A percentile compares a stretch with the other conserved stretches of the same genome.
These are phyloP conservation scores for Daldinia eschscholtzii DNA, from an alignment of 2,329 filamentous ascomycete species.

Conservation along the genomic window DNA sequence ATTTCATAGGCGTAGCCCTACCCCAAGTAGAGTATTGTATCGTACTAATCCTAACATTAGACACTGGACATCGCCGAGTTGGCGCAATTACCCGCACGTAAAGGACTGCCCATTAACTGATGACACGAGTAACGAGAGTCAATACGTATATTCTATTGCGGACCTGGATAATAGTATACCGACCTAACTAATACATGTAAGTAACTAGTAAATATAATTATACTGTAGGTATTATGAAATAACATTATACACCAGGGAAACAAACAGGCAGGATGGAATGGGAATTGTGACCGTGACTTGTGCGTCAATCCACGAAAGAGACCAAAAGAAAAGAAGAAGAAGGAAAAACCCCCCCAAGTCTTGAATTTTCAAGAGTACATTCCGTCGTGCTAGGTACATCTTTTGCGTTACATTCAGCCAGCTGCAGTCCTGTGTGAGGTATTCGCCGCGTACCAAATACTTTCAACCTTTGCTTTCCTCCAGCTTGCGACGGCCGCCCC, in stretches of 20 bases:
- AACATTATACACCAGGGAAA: slow-evolving; percentile 1
- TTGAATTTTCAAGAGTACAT: background rate
- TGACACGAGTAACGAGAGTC: slow-evolving; percentile 30
- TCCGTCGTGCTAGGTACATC: slow-evolving; percentile 1
- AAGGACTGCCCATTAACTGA: slow-evolving; percentile 22
- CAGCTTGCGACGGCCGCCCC: slow-evolving; percentile 25
- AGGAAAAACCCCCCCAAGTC: slow-evolving; percentile 1
- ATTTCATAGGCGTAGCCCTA: slow-evolving; percentile 1
- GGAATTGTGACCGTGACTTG: background rate
- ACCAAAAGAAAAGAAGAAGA: background rate
- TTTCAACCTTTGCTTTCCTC: slow-evolving; percentile 16
- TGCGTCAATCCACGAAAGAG: background rate
- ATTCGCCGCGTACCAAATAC: slow-evolving; percentile 34
- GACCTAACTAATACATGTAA: background rate
- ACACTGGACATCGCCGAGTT: slow-evolving; percentile 10
- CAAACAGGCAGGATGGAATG: slow-evolving; percentile 39
- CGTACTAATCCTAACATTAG: slow-evolving; percentile 10
- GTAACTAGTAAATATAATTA: background rate
- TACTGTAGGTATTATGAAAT: background rate
- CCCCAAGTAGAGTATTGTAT: background rate
- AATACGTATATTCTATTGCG: background rate
- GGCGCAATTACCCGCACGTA: slow-evolving; percentile 34
- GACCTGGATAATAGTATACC: too few relatives aligned
- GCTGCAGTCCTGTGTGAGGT: slow-evolving; percentile 26
- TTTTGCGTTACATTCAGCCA: slow-evolving; percentile 21